Evolutionary conservation across 352 stramenopile species (phyloP).

Genomic region (Halophytophthora batemanensis): DNA sequence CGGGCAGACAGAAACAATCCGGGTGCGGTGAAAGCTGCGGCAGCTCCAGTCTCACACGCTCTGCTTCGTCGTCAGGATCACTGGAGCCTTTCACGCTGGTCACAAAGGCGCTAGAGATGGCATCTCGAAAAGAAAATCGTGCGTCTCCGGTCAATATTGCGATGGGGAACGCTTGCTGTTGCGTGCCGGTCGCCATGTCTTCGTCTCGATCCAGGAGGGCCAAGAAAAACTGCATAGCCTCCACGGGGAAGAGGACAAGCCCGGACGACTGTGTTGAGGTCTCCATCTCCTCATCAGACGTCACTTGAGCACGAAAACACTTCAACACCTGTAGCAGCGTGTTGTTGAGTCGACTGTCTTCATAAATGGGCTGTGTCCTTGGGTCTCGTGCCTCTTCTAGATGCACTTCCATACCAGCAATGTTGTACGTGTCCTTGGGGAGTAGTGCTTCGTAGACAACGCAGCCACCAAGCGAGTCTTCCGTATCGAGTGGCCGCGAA

Average conservation of each 20-base stretch:
- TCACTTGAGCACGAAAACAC: constrained; percentile 6
- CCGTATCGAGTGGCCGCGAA: not conserved
- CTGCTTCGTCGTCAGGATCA: constrained; percentile 9
- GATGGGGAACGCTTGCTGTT: constrained; percentile 19
- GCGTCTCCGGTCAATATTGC: constrained; percentile 52
- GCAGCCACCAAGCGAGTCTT: not conserved
- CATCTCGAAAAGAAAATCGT: constrained; percentile 57
- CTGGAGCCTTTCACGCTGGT: constrained; percentile 1
- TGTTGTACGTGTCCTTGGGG: constrained; percentile 36
- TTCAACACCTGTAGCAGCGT: constrained; percentile 36
- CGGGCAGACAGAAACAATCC: constrained; percentile 78
- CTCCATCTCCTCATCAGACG: not conserved
- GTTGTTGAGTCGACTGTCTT: constrained; percentile 32
- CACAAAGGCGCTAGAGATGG: constrained; percentile 59
- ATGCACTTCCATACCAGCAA: constrained; percentile 51
- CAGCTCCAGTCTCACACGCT: constrained; percentile 34
- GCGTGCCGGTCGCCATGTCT: no score
- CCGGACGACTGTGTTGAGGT: constrained; percentile 22
- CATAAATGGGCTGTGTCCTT: constrained; percentile 26
- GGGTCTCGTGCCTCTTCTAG: constrained; percentile 25
- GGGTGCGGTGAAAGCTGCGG: constrained; percentile 76
- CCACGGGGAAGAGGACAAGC: constrained; percentile 65
- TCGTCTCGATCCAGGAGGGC: constrained; percentile 19
- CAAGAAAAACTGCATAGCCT: constrained; percentile 57
- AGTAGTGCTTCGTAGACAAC: constrained; percentile 44